Evolutionary conservation across 805 yeast species (phyloP), one percentile per base, ranked within the genome.

Genomic region (Lipomyces chichibuensis): DNA sequence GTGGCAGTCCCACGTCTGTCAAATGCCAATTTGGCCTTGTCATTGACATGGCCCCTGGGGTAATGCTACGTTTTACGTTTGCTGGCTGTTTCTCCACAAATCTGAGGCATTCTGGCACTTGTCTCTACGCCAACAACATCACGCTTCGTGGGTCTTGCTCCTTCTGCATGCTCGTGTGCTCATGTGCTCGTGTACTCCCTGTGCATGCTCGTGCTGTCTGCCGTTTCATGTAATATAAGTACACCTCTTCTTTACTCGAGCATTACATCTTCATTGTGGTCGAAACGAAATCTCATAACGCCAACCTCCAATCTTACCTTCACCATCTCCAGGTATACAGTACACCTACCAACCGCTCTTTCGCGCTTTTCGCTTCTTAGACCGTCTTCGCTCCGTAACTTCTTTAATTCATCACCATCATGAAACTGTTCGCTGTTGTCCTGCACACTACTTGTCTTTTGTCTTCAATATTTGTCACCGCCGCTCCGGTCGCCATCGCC

Each of bases 401-500:
- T 43, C 23, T n/a, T 43, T 5, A 5, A 11, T 11, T n/a, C 14
- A 23, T 43, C 49, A 11, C 20, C 20, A 43, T 17, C 23, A 43
- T 43, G 23, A 43, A 37, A 37, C 7, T 43, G 8, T 43, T 3
- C 49, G 20, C 49, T 43, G 23, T n/a, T 17, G 20, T 43, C 14
- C 23, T 43, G 49, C 13, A 25, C n/a, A 43, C 51, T 25, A 17
- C 62, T 5, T 6, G 27, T 25, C 35, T 60, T 8, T 39, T 64
- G 25, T 60, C 62, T n/a, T 60, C 63, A 2, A 23, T 46, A n/a
- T 43, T 49, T n/a, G 67, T 33, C 27, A n/a, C 54, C 7, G 66
- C 66, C 8, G 66, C 63, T 14, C 66, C 66, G 54, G 53, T 64
- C 49, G 60, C 59, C 23, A 9, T 13, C 20, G 29, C 66, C 33